These are phyloP conservation scores for Mycena pura DNA, from an alignment of 768 basidiomycete genomes.

Conservation along the genomic window DNA sequence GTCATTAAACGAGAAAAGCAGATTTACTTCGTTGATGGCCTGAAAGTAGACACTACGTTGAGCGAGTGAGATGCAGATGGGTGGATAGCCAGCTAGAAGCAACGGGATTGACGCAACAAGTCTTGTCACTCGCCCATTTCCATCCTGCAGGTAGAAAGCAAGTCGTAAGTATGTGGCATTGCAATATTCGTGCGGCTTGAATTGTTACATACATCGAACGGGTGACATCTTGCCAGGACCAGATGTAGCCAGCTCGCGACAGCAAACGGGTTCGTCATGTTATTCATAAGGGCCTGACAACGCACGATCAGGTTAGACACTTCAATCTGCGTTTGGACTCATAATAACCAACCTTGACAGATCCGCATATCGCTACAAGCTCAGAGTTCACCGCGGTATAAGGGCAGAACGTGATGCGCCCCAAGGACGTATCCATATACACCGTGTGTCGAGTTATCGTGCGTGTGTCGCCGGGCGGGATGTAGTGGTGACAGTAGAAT, in stretches of 20 bases:
- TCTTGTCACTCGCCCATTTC: constrained; percentile 38
- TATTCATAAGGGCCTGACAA: constrained; percentile 26
- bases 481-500: constrained; percentile 27
- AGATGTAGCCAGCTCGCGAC: constrained; percentile 41
- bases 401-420: constrained; percentile 37
- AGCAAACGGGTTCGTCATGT: constrained; percentile 34
- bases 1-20: background rate
- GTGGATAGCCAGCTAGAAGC: constrained; percentile 36
- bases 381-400: constrained; percentile 37
- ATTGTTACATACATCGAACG: constrained; percentile 34
- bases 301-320: background rate
- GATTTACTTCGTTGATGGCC: constrained; percentile 30
- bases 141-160: constrained; percentile 31
- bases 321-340: background rate
- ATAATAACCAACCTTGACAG: constrained; percentile 35
- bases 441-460: constrained; percentile 35
- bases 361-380: constrained; percentile 37
- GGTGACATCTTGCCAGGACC: constrained; percentile 37
- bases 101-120: constrained; percentile 41
- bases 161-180: background rate
- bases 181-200: too few species aligned
- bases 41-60: constrained; percentile 35
- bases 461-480: constrained; percentile 34
- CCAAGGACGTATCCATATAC: constrained; percentile 26
- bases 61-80: constrained; percentile 32